Percentiles rank a stretch among this genome's conserved stretches.
Conservation (phyloP, 1,284 basidiomycete species). For the Phaffia rhodozyma region DNA sequence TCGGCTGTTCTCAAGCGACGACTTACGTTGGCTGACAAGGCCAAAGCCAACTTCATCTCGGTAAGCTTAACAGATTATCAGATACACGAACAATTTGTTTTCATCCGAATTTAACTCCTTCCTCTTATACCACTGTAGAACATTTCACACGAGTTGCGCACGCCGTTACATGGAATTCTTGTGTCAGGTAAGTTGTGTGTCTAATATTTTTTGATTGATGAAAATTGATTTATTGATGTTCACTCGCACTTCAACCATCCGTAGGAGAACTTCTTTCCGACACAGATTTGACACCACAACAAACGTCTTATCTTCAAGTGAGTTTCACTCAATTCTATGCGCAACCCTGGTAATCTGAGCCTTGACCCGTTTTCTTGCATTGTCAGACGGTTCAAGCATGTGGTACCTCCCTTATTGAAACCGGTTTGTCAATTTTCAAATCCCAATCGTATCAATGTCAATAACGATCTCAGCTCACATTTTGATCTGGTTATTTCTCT, state of each 20-base stretch:
- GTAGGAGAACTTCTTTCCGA: constrained; percentile 80
- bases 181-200: not conserved
- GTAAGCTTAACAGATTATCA: constrained; percentile 90
- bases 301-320: constrained; percentile 71
- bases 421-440: constrained; percentile 17
- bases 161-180: constrained; percentile 29
- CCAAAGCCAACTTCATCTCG: constrained; percentile 31
- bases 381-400: constrained; percentile 36
- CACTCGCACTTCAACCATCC: constrained; percentile 50
- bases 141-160: constrained; percentile 41
- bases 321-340: constrained; percentile 25
- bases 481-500: too few relatives aligned
- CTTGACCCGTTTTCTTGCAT: constrained; percentile 48
- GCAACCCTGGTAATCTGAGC: too few relatives aligned
- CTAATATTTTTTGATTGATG: not conserved
- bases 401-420: constrained; percentile 41
- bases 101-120: not conserved
- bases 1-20: constrained; percentile 83
- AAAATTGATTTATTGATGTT: constrained; percentile 17
- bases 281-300: constrained; percentile 64
- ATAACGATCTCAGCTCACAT: too few relatives aligned
- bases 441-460: too few relatives aligned
- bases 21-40: constrained; percentile 86
- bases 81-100: constrained; percentile 5
- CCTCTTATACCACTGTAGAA: constrained; percentile 30